Conservation (phyloP, 768 basidiomycete species). For the Boletus eberwhitei region DNA sequence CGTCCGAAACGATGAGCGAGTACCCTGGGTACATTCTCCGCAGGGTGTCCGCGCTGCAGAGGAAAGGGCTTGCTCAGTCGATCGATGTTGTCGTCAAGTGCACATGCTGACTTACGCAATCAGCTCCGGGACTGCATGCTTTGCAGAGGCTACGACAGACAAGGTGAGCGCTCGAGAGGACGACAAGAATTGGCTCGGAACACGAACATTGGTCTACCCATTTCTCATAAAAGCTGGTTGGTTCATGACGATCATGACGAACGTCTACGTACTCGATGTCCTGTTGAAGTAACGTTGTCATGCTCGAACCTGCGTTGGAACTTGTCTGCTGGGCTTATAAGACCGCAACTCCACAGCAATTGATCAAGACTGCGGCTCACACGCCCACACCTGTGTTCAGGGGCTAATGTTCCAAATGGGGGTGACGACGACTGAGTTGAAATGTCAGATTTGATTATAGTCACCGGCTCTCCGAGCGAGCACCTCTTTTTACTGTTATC, state of each 20-base stretch:
- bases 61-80: not conserved
- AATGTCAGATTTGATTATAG: slow-evolving; percentile 9
- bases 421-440: slow-evolving; percentile 3
- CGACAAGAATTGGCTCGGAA: not conserved
- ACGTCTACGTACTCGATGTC: slow-evolving; percentile 28
- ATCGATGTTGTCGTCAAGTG: slow-evolving; percentile 3
- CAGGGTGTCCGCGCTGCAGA: slow-evolving; percentile 42
- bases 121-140: slow-evolving; percentile 43
- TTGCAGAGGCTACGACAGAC: slow-evolving; percentile 46
- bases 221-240: slow-evolving; percentile 43
- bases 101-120: slow-evolving; percentile 38
- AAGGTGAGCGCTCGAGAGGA: slow-evolving; percentile 3
- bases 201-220: slow-evolving; percentile 53
- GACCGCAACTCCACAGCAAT: slow-evolving; percentile 6
- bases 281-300: slow-evolving; percentile 13
- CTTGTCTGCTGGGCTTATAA: slow-evolving; percentile 2
- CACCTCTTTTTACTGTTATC: not conserved
- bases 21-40: slow-evolving; percentile 59
- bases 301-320: slow-evolving; percentile 2
- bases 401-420: slow-evolving; percentile 18
- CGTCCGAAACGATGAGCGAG: slow-evolving; percentile 53
- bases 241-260: slow-evolving; percentile 2
- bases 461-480: not conserved
- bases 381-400: not conserved
- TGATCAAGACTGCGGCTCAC: not conserved